Conservation (phyloP, 306 rosid genomes). For the Spatholobus suberectus region DNA sequence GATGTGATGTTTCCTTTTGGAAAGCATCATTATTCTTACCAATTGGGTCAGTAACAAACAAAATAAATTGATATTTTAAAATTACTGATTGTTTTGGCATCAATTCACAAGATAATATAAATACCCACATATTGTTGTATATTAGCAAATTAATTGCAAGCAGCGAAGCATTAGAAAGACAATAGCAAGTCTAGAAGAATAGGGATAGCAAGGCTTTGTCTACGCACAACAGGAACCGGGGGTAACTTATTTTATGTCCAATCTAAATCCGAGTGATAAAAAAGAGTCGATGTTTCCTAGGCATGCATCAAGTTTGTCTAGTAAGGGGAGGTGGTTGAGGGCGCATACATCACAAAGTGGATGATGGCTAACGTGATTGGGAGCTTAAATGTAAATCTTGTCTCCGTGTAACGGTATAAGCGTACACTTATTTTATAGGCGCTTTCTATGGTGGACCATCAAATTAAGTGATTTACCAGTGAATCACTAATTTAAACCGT, state of each 20-base stretch:
- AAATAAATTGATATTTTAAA: not conserved
- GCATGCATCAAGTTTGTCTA: conserved; percentile 61
- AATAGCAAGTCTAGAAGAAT: not conserved
- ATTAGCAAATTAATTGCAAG: not conserved
- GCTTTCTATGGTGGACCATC: no score
- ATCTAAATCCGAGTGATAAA: conserved; percentile 10
- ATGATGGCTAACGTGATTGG: conserved; percentile 36
- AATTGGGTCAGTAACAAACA: not conserved
- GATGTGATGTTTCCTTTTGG: conserved; percentile 12
- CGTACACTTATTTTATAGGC: no score
- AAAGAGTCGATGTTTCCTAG: conserved; percentile 63
- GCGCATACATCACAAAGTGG: conserved; percentile 44
- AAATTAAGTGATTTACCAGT: no score
- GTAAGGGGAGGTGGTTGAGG: conserved; percentile 45
- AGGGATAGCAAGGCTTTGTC: conserved; percentile 40
- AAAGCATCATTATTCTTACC: not conserved
- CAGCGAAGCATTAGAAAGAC: not conserved
- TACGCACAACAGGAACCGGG: not conserved
- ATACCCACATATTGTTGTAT: not conserved
- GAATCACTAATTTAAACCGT: no score
- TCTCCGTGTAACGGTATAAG: conserved; percentile 12
- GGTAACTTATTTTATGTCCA: not conserved
- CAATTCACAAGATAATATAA: not conserved
- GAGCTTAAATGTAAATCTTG: conserved; percentile 1
- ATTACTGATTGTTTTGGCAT: not conserved